Percentiles rank a stretch among this genome's conserved stretches.
These are phyloP conservation scores for Blastocystis hominis DNA, from an alignment of 352 stramenopile genomes.

Conservation along the genomic window DNA sequence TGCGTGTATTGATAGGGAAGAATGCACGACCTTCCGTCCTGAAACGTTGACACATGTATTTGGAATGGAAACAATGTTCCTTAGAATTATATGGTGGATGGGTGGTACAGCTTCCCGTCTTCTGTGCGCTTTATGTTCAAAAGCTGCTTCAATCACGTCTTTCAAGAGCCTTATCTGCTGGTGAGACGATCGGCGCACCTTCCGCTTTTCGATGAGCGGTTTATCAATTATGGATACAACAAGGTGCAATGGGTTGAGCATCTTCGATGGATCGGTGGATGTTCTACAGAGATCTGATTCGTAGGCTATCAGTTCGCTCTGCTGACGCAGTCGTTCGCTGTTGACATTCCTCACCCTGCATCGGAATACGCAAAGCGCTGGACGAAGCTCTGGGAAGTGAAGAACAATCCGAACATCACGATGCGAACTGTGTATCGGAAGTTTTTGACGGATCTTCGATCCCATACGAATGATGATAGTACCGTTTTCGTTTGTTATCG, in stretches of 20 bases:
- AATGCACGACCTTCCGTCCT: slow-evolving; percentile 42
- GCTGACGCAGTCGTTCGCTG: neutral
- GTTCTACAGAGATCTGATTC: neutral
- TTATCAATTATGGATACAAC: slow-evolving; percentile 57
- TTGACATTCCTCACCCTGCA: slow-evolving; percentile 38
- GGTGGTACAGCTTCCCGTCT: neutral
- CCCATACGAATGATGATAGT: neutral
- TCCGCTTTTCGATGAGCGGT: slow-evolving; percentile 53
- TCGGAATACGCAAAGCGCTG: neutral
- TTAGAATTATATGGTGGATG: slow-evolving; percentile 55
- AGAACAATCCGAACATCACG: slow-evolving; percentile 3
- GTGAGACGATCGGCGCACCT: slow-evolving; percentile 2
- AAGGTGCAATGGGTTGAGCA: slow-evolving; percentile 53
- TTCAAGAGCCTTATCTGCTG: slow-evolving; percentile 47
- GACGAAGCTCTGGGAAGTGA: neutral
- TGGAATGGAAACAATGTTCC: neutral
- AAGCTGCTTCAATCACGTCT: slow-evolving; percentile 43
- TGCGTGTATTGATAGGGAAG: neutral
- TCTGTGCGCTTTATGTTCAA: neutral
- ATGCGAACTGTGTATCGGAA: neutral
- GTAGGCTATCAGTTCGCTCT: slow-evolving; percentile 30
- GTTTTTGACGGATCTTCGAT: neutral
- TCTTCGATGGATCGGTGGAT: neutral
- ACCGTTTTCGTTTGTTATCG: slow-evolving; percentile 16
- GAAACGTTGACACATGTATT: slow-evolving; percentile 6